Conservation (phyloP, 2,329 filamentous ascomycete genomes). For the Macrophomina pseudophaseolina region DNA sequence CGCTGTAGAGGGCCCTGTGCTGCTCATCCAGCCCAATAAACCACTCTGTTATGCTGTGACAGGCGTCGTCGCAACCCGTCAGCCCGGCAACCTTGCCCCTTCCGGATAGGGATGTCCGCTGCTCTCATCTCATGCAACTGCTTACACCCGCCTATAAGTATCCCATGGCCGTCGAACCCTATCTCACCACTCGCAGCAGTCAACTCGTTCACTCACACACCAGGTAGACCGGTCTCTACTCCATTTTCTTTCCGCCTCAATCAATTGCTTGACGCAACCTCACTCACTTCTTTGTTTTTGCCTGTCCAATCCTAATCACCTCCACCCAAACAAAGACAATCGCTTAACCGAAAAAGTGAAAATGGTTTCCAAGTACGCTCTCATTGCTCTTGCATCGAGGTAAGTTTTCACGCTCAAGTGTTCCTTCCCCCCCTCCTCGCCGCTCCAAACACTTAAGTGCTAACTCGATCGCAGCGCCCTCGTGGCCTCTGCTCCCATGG, state of each 20-base stretch:
- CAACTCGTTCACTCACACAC: conserved; percentile 20
- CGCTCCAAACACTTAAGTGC: neutral
- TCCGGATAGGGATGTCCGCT: conserved; percentile 6
- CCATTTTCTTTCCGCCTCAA: neutral
- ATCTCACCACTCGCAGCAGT: conserved; percentile 23
- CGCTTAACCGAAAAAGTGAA: conserved; percentile 3
- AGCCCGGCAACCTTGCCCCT: conserved; percentile 4
- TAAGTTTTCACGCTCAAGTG: neutral
- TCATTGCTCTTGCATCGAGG: conserved; percentile 25
- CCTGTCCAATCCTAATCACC: neutral
- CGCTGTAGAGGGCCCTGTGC: conserved; percentile 10
- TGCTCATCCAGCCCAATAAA: neutral
- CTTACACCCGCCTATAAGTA: neutral
- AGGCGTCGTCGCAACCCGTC: conserved; percentile 15
- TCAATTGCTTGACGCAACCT: conserved; percentile 17
- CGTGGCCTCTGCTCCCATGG: conserved; percentile 19
- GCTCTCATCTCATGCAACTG: neutral
- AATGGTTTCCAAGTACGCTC: conserved; percentile 24
- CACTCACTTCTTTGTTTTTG: conserved; percentile 15
- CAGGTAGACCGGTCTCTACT: conserved; percentile 25
- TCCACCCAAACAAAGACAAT: neutral
- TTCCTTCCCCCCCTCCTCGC: neutral
- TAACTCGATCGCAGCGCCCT: conserved; percentile 10
- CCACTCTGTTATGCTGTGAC: conserved; percentile 3
- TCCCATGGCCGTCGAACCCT: neutral